phyloP scores from a whole-genome alignment of 139 green algal species.

The Zygnema circumcarinatum region DNA sequence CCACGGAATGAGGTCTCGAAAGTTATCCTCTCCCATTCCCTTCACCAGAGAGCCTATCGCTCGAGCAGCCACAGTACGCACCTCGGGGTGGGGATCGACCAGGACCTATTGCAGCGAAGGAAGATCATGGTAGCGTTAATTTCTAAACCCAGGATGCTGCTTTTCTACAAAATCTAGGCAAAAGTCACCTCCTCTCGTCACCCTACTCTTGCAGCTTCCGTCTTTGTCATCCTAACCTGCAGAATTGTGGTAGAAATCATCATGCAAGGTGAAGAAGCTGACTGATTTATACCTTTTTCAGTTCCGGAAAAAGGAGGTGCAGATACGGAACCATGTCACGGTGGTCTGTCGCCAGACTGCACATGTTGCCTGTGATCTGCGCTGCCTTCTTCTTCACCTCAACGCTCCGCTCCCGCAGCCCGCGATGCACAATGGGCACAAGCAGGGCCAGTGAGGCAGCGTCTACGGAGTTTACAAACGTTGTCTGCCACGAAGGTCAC shows the following conservation, averaged over 20 bases:
- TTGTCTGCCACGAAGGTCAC: conserved; percentile 65
- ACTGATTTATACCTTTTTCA: conserved; percentile 88
- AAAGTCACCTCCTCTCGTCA: no score
- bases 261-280: no score
- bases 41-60: conserved; percentile 84
- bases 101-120: conserved; percentile 71
- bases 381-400: conserved; percentile 93
- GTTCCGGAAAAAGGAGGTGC: conserved; percentile 86
- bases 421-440: conserved; percentile 88
- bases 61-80: conserved; percentile 79
- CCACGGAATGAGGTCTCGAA: conserved; percentile 64
- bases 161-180: no score
- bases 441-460: conserved; percentile 91
- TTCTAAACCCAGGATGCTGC: no score
- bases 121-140: conserved; percentile 11
- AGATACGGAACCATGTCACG: conserved; percentile 97
- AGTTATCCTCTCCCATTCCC: conserved; percentile 78
- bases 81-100: conserved; percentile 92
- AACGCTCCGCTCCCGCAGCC: conserved; percentile 85
- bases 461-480: conserved; percentile 96
- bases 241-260: no score
- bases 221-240: no score
- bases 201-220: no score
- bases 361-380: conserved; percentile 94
- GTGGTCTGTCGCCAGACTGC: conserved; percentile 86